Evolutionary conservation across 2,329 filamentous ascomycete species (phyloP).

Genomic region (Calonectria hongkongensis): DNA sequence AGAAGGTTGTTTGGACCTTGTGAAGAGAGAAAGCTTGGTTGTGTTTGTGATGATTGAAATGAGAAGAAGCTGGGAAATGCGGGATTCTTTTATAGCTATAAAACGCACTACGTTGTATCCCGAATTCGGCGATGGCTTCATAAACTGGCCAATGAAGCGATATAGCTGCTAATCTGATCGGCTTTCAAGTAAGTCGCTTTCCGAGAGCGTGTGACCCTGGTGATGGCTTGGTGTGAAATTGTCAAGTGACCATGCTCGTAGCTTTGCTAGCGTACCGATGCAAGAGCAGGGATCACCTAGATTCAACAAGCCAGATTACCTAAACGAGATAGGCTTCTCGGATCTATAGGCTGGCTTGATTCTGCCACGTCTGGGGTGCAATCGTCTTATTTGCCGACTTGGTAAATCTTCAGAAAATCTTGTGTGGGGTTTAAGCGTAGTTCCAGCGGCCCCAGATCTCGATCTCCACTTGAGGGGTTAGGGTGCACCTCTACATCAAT

Average conservation of each 20-base stretch:
- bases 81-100: background rate
- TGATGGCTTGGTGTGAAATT: background rate
- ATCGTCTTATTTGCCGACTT: slow-evolving; percentile 4
- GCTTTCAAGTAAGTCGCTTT: background rate
- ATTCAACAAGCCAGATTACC: background rate
- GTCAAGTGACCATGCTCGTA: slow-evolving; percentile 1
- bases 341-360: background rate
- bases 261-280: background rate
- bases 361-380: slow-evolving; percentile 3
- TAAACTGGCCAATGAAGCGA: background rate
- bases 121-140: background rate
- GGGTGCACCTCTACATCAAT: too few species aligned
- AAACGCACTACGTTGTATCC: background rate
- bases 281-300: slow-evolving; percentile 1
- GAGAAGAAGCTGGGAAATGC: background rate
- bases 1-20: background rate
- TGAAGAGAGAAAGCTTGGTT: background rate
- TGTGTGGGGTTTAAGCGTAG: slow-evolving; percentile 40
- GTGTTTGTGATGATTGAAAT: background rate
- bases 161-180: background rate
- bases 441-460: slow-evolving; percentile 35
- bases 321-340: slow-evolving; percentile 17
- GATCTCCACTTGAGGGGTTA: background rate
- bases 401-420: slow-evolving; percentile 23
- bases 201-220: background rate